phyloP scores from a whole-genome alignment of 164 flowering plant genomes.

The Vitis labrusca region DNA sequence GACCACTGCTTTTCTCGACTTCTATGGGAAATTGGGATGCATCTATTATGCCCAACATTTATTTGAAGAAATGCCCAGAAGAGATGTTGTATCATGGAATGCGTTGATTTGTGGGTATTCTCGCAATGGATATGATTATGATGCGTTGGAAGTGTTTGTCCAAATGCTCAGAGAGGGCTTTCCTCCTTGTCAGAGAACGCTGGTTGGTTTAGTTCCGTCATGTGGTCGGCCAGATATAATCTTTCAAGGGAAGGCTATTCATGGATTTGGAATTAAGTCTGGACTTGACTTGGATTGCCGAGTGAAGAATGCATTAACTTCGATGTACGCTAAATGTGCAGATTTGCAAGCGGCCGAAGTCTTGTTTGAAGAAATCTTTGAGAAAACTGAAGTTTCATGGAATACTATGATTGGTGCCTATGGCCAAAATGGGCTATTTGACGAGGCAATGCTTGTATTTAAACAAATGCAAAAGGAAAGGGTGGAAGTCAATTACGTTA shows the following conservation, averaged over 20 bases:
- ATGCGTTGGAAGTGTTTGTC: conserved; percentile 32
- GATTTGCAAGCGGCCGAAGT: conserved; percentile 30
- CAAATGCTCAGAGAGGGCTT: conserved; percentile 35
- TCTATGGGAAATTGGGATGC: conserved; percentile 28
- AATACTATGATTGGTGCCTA: conserved; percentile 48
- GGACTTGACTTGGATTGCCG: conserved; percentile 36
- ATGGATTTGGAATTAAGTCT: conserved; percentile 35
- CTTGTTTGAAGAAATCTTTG: conserved; percentile 35
- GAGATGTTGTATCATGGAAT: conserved; percentile 53
- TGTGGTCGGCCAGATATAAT: conserved; percentile 30
- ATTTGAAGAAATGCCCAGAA: conserved; percentile 42
- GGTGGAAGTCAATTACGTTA: conserved; percentile 28
- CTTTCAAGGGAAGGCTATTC: conserved; percentile 36
- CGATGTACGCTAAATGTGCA: conserved; percentile 47
- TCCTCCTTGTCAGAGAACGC: conserved; percentile 30
- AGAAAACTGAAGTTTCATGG: conserved; percentile 52
- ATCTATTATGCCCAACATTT: conserved; percentile 19
- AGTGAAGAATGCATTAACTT: conserved; percentile 38
- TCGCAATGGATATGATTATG: conserved; percentile 27
- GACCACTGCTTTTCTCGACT: conserved; percentile 30
- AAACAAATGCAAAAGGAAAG: conserved; percentile 27
- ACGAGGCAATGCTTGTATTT: conserved; percentile 35
- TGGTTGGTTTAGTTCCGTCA: conserved; percentile 38
- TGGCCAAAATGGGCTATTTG: conserved; percentile 32
- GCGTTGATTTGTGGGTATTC: conserved; percentile 48